A percentile compares a stretch with the other conserved stretches of the same genome.
These are phyloP conservation scores for Cucurbita ficifolia DNA, from an alignment of 306 rosid genomes.

Conservation along the genomic window DNA sequence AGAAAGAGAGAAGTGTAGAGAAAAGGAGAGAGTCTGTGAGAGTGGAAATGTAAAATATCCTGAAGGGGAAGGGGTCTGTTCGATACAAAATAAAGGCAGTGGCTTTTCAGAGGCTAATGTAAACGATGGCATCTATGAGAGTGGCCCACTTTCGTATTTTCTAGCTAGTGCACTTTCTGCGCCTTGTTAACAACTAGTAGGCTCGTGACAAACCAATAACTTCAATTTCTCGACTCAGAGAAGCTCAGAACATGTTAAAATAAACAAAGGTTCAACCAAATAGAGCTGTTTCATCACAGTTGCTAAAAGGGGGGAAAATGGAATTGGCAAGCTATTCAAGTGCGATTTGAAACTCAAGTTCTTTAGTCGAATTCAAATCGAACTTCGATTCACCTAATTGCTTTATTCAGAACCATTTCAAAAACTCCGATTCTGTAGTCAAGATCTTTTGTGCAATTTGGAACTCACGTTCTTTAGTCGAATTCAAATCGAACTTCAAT, in stretches of 20 bases:
- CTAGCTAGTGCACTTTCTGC: neutral
- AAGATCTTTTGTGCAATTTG: too few relatives aligned
- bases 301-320: neutral
- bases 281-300: neutral
- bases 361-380: neutral
- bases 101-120: neutral
- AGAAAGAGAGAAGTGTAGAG: constrained; percentile 1
- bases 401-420: neutral
- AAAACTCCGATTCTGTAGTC: too few relatives aligned
- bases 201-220: neutral
- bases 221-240: neutral
- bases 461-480: neutral
- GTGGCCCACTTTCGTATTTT: constrained; percentile 4
- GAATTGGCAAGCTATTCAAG: neutral
- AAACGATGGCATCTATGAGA: constrained; percentile 5
- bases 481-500: neutral
- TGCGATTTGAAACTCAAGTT: neutral
- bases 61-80: constrained; percentile 19
- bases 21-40: neutral
- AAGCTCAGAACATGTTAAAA: neutral
- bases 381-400: neutral
- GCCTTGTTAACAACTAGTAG: neutral
- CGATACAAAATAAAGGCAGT: constrained; percentile 9
- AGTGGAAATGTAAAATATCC: neutral
- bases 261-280: neutral